Conservation (phyloP, 164 flowering plant genomes). For the Echeveria elegans region DNA sequence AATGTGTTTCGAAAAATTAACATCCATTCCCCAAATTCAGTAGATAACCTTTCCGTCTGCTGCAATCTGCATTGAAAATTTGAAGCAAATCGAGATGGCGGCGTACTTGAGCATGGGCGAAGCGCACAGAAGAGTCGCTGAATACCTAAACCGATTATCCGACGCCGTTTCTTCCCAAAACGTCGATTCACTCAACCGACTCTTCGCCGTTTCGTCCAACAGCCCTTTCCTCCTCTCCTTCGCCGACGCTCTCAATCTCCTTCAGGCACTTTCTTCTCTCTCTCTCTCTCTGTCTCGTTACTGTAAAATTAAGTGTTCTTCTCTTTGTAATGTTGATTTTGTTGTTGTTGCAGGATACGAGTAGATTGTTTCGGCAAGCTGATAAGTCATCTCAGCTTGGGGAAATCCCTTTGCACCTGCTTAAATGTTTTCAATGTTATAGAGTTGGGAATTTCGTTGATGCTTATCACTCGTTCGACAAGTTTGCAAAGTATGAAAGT, state of each 20-base stretch:
- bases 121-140: conserved; percentile 75
- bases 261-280: conserved; percentile 44
- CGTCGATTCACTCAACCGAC: conserved; percentile 49
- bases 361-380: conserved; percentile 56
- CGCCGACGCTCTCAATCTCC: conserved; percentile 72
- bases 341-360: conserved; percentile 47
- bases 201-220: conserved; percentile 69
- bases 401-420: conserved; percentile 51
- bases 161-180: conserved; percentile 72
- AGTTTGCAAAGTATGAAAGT: conserved; percentile 58
- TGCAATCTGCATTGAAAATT: too few species aligned
- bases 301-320: too few species aligned
- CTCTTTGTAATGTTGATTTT: neutral
- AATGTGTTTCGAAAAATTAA: too few species aligned
- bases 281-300: too few species aligned
- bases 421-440: conserved; percentile 61
- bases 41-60: too few species aligned
- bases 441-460: conserved; percentile 53
- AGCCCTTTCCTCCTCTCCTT: conserved; percentile 53
- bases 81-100: conserved; percentile 17
- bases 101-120: conserved; percentile 94
- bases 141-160: conserved; percentile 65
- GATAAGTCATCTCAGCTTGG: conserved; percentile 54
- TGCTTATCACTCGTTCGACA: conserved; percentile 69
- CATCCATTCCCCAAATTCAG: too few species aligned